Conservation (phyloP, 768 basidiomycete genomes). For the Podaxis mareebaensis region DNA sequence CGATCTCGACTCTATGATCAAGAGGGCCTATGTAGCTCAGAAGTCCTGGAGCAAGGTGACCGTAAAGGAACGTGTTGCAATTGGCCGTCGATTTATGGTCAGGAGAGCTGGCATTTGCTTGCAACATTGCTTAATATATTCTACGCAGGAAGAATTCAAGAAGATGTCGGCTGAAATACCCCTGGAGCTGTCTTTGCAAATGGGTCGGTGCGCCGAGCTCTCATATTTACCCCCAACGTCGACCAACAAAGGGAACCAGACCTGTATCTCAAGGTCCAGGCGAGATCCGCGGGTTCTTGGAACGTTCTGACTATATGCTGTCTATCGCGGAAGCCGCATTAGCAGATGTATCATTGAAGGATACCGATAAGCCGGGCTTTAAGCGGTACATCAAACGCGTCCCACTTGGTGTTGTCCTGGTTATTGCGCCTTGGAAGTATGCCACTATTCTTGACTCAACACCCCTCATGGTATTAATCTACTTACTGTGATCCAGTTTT, state of each 20-base stretch:
- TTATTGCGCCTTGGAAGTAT: conserved; percentile 93
- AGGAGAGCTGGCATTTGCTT: not conserved
- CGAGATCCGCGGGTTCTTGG: conserved; percentile 80
- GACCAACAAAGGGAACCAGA: conserved; percentile 37
- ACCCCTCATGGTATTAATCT: not conserved
- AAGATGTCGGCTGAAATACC: conserved; percentile 59
- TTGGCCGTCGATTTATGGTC: conserved; percentile 51
- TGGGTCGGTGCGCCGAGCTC: conserved; percentile 68
- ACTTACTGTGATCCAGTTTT: conserved; percentile 47
- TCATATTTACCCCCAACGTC: not conserved
- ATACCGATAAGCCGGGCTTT: conserved; percentile 84
- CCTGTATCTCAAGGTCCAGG: conserved; percentile 78
- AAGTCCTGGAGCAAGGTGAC: conserved; percentile 74
- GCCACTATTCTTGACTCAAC: conserved; percentile 25
- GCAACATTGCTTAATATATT: not conserved
- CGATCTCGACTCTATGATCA: conserved; percentile 64
- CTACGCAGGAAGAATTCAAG: conserved; percentile 48
- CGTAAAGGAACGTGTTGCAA: conserved; percentile 68
- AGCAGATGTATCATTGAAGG: conserved; percentile 69
- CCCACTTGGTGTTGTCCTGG: conserved; percentile 84
- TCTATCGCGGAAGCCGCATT: conserved; percentile 78
- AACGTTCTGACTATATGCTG: conserved; percentile 82
- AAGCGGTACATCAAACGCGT: conserved; percentile 79
- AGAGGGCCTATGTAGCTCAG: conserved; percentile 64
- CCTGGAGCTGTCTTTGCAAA: conserved; percentile 80